phyloP scores from a whole-genome alignment of 495 filamentous ascomycete genomes.

The Xylaria scruposa region DNA sequence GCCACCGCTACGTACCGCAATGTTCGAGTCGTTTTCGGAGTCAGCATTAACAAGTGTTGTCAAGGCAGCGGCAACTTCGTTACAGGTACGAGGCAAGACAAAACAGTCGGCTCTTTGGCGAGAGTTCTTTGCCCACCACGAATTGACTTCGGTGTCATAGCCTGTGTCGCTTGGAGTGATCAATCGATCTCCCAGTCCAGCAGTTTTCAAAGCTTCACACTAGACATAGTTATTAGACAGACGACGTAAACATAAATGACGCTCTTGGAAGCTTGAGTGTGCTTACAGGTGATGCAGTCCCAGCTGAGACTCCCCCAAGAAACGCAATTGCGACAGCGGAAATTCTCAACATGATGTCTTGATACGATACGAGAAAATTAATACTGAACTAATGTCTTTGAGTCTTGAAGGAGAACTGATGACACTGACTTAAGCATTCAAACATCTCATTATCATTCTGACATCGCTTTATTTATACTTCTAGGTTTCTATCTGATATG shows the following conservation, averaged over 20 bases:
- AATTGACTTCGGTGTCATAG: slow-evolving; percentile 35
- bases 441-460: background rate
- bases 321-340: background rate
- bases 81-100: slow-evolving; percentile 42
- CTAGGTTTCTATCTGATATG: background rate
- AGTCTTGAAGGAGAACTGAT: background rate
- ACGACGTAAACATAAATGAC: background rate
- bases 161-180: slow-evolving; percentile 32
- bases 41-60: slow-evolving; percentile 38
- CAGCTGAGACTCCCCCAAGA: background rate
- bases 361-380: background rate
- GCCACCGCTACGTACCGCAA: slow-evolving; percentile 58
- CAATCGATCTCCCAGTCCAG: slow-evolving; percentile 34
- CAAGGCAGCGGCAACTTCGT: slow-evolving; percentile 48
- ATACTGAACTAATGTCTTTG: background rate
- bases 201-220: slow-evolving; percentile 36
- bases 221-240: background rate
- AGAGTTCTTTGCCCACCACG: slow-evolving; percentile 55
- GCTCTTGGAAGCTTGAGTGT: background rate
- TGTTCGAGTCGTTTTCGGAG: slow-evolving; percentile 46
- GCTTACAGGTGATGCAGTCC: slow-evolving; percentile 11
- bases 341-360: slow-evolving; percentile 1
- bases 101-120: slow-evolving; percentile 46
- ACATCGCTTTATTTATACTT: slow-evolving; percentile 7
- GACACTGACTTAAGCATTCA: background rate